Percentiles rank a stretch among this genome's conserved stretches.
Conservation (phyloP, 371 early-diverging fungal species). For the Umbelopsis sp. region DNA sequence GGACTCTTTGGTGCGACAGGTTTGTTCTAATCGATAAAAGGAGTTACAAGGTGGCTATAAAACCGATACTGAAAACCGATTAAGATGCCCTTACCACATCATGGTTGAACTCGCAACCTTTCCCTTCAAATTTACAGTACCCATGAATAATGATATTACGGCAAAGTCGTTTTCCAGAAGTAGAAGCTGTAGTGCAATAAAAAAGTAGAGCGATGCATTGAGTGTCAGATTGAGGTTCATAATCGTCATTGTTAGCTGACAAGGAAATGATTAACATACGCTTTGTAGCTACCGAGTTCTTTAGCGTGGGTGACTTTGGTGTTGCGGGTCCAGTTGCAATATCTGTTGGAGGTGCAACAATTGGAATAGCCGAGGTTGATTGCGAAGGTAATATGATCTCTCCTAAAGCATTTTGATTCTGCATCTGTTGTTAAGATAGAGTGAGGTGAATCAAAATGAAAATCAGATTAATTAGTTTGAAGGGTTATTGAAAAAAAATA, state of each 20-base stretch:
- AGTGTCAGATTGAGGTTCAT: not conserved
- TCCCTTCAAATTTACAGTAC: slow-evolving; percentile 82
- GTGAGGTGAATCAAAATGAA: not conserved
- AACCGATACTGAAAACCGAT: not conserved
- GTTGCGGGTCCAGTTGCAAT: slow-evolving; percentile 19
- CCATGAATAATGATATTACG: slow-evolving; percentile 87
- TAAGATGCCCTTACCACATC: slow-evolving; percentile 51
- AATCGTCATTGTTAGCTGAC: not conserved
- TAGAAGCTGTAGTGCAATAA: slow-evolving; percentile 29
- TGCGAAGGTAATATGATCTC: slow-evolving; percentile 50
- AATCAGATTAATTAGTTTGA: not conserved
- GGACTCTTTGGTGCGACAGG: slow-evolving; percentile 52
- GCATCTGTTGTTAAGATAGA: not conserved
- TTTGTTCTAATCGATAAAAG: slow-evolving; percentile 22
- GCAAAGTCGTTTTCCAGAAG: slow-evolving; percentile 61
- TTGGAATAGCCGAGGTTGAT: slow-evolving; percentile 61
- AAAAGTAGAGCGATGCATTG: not conserved
- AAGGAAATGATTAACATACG: slow-evolving; percentile 33
- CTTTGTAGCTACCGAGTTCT: slow-evolving; percentile 41
- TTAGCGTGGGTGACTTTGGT: slow-evolving; percentile 28
- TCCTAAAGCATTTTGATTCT: slow-evolving; percentile 23
- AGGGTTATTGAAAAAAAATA: not conserved
- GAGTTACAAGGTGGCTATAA: not conserved
- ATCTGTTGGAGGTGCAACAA: slow-evolving; percentile 53
- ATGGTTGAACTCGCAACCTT: slow-evolving; percentile 88